Evolutionary conservation across 306 rosid species (phyloP).

Genomic region (Purshia tridentata): DNA sequence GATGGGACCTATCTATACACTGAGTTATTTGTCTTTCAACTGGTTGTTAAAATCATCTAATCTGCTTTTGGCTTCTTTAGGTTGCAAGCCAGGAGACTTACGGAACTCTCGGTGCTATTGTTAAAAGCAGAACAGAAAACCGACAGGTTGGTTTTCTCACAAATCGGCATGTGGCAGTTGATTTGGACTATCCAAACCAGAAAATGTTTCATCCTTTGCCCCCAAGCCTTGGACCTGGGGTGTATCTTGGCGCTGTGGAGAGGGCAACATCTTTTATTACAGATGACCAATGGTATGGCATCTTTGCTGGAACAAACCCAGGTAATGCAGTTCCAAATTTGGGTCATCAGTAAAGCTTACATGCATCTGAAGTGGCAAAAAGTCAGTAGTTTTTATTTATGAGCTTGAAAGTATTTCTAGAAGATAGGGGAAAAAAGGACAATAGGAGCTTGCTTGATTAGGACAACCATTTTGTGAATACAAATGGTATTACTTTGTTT

Average conservation of each 20-base stretch:
- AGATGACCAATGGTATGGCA: constrained; percentile 96
- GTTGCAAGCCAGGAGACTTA: constrained; percentile 98
- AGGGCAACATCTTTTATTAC: constrained; percentile 98
- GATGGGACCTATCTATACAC: constrained; percentile 25
- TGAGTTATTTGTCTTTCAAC: constrained; percentile 13
- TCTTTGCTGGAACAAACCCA: constrained; percentile 98
- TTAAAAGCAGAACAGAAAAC: constrained; percentile 87
- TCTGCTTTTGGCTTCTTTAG: constrained; percentile 47
- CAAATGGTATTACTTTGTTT: background rate
- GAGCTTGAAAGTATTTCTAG: constrained; percentile 3
- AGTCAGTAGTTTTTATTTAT: background rate
- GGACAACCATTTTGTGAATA: background rate
- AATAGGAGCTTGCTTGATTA: background rate
- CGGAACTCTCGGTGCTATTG: constrained; percentile 98
- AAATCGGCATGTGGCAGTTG: constrained; percentile 98
- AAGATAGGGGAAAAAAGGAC: background rate
- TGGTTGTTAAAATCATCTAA: constrained; percentile 9
- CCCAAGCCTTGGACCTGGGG: constrained; percentile 98
- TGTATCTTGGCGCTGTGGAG: constrained; percentile 97
- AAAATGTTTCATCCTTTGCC: constrained; percentile 99
- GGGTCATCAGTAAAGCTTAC: constrained; percentile 14
- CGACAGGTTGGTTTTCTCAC: constrained; percentile 92
- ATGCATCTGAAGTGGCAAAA: background rate
- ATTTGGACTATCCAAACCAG: constrained; percentile 95
- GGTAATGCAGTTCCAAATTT: constrained; percentile 51